Base-by-base conservation (phyloP, 2,329 filamentous ascomycete species). In the Colletotrichum paranaense region DNA sequence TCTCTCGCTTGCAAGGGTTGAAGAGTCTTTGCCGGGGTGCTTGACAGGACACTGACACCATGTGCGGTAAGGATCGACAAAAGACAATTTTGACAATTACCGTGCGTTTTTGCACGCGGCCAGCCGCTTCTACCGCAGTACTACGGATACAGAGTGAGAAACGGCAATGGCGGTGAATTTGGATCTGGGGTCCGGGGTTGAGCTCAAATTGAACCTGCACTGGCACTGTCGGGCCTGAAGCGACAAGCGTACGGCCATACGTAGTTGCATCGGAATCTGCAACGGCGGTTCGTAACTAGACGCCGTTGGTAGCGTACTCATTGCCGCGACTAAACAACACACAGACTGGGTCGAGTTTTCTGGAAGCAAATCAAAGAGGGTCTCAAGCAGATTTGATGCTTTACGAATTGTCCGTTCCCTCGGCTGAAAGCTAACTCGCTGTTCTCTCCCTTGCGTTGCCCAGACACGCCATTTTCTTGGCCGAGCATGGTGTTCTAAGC, bases 61-160 rank as follows among this genome's bases (percentile, higher is more conserved):
- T 64, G 59, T 52, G 52, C 26, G 52, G 59, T 57, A 68, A 26
- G 9, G 67, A 68, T 68, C 67, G 67, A 64, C 67, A 60, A 16
- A 19, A 55, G 46, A 35, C 52, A 64, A 64, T 56, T 57, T 49
- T 63, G 49, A 57, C 52, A 49, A 46, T 68, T 35, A 28, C 49
- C 8, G 58, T 49, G 32, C 30, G 52, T 12, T 52, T 52, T 57
- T 32, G 52, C 38, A 38, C 58, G n/a, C 19, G 35, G 3, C 35
- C 49, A 58, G 67, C 58, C 59, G 58, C 49, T 35, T 64, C 49
- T 62, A 30, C 56, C 66, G 66, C 26, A 30, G 16, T 35, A 42
- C 38, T 42, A 42, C 38, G 53, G 26, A n/a, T 53, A 11, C 65
- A 22, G 49, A 35, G 46, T 30, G 11, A 19, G 26, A 38, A 30